Evolutionary conservation across 169 alveolate species (phyloP).

Genomic region (Theileria equi): DNA sequence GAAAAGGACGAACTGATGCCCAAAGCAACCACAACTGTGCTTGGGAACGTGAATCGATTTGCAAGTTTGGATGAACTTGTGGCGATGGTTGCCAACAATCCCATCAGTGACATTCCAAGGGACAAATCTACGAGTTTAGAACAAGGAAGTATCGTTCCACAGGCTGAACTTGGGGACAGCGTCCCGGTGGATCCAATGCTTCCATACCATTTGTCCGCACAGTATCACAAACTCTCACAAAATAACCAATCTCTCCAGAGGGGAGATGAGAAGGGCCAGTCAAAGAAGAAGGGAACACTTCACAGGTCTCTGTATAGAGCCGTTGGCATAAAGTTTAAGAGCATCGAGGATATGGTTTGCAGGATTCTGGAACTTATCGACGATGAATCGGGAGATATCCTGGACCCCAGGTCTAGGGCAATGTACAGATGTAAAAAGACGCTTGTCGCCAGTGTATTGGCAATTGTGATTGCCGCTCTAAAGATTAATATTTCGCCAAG

Average conservation of each 20-base stretch:
- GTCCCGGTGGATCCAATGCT: no score
- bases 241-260: not conserved
- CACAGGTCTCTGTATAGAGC: not conserved
- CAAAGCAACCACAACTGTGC: slow-evolving; percentile 2
- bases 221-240: not conserved
- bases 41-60: slow-evolving; percentile 1
- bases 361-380: not conserved
- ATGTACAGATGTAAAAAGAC: slow-evolving; percentile 38
- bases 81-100: not conserved
- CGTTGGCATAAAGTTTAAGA: not conserved
- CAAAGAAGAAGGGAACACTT: not conserved
- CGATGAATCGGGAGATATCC: not conserved
- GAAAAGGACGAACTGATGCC: slow-evolving; percentile 3
- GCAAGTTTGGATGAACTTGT: not conserved
- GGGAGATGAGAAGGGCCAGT: not conserved
- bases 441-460: slow-evolving; percentile 11
- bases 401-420: slow-evolving; percentile 20
- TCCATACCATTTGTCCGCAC: no score
- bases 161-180: no score
- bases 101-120: not conserved
- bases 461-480: not conserved
- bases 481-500: slow-evolving; percentile 5
- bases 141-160: no score
- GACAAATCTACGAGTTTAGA: no score
- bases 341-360: not conserved